Base-by-base conservation (phyloP, 441 rosid genomes). In the Populus hybrid region DNA sequence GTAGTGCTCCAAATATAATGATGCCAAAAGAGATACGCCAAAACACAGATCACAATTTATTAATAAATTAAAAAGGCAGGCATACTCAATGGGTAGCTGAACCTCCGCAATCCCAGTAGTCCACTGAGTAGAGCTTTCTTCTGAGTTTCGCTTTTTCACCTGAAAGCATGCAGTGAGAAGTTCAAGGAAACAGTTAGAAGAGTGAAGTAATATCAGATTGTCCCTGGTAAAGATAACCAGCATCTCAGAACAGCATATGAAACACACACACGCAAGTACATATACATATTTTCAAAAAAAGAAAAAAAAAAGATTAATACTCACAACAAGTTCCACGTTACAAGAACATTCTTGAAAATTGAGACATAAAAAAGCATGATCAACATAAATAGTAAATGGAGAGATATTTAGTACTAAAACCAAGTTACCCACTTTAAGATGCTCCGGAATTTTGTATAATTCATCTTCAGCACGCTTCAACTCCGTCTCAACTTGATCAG, bases 101-200 rank as follows among this genome's bases (percentile, higher is more conserved):
- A 95, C 81, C 88, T 94, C 99, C 9, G 97, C 99, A 72, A 95
- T 95, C 77, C 99, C 98, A 5, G 99, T 94, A 38, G 98, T 95
- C 99, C 98, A 94, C 84, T 94, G 97, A 2, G 99, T 95, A 31
- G 99, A 94, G 83, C 99, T 94, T 87, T 95, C 98, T 79, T 94
- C 94, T 3, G 97, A 90, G 79, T 90, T 94, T 50, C 97, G 89
- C 82, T 77, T 88, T 86, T 93, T 93, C 78, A 93, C 98, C 98
- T 92, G 86, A 72, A 20, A 78, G 70, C 76, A 59, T 56, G 26
- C 11, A 20, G 67, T 40, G 75, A 18, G 56, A 74, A 69, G 64
- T 71, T 72, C 33, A 71, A 69, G 64, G 28, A 35, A 70, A 69
- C 24, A 38, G 20, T 70, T 29, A 33, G 26, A 75, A 9, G 68